A percentile compares a stretch with the other conserved stretches of the same genome.
Evolutionary conservation across 179 eudicot genomes (phyloP).

Genomic region (Heliamphora pulchella): DNA sequence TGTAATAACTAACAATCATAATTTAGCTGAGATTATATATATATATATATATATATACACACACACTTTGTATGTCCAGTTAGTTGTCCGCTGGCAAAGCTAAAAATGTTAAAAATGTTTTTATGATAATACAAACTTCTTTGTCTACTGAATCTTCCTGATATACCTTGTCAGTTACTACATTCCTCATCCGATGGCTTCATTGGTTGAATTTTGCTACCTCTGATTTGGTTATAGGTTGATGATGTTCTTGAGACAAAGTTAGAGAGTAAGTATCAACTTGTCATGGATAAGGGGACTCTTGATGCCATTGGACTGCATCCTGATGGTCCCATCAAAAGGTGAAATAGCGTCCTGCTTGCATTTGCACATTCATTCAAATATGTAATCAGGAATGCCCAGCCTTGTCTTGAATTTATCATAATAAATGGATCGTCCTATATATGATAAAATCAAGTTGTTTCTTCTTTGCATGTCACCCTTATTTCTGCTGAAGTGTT

Average conservation of each 20-base stretch:
- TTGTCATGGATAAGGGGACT: constrained; percentile 88
- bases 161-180: background rate
- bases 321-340: constrained; percentile 90
- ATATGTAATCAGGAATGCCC: background rate
- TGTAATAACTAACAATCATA: background rate
- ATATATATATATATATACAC: too few relatives aligned
- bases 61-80: background rate
- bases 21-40: background rate
- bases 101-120: background rate
- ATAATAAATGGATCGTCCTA: background rate
- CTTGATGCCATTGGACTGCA: constrained; percentile 95
- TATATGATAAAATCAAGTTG: background rate
- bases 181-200: background rate
- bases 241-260: constrained; percentile 91
- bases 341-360: constrained; percentile 28
- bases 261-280: constrained; percentile 56
- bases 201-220: constrained; percentile 3
- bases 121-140: background rate
- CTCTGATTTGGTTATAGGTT: constrained; percentile 41
- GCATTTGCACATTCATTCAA: constrained; percentile 4
- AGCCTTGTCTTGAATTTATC: background rate
- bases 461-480: background rate
- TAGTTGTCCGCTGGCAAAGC: background rate
- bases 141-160: background rate
- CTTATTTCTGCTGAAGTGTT: background rate